Evolutionary conservation across 805 yeast species (phyloP).

Genomic region (Ogataea neopini): DNA sequence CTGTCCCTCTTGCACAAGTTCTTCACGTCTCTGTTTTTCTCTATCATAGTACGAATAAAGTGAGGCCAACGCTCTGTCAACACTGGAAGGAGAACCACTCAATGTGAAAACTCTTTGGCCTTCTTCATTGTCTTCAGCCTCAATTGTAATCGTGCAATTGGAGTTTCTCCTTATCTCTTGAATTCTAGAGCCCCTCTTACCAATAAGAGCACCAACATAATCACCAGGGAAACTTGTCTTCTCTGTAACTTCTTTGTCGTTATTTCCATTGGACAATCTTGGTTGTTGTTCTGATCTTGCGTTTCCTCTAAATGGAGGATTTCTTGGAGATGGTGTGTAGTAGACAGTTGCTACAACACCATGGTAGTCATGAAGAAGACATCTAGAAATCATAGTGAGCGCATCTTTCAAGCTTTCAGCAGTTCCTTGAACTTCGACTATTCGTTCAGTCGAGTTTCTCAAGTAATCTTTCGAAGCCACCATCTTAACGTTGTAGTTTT

Average conservation of each 20-base stretch:
- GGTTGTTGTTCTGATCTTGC: constrained; percentile 9
- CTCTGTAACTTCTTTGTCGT: constrained; percentile 37
- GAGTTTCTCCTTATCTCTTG: constrained; percentile 79
- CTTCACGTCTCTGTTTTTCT: constrained; percentile 44
- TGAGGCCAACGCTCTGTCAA: constrained; percentile 56
- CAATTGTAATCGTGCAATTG: constrained; percentile 77
- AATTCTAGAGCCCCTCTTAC: constrained; percentile 81
- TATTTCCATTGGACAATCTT: constrained; percentile 9
- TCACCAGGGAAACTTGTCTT: constrained; percentile 68
- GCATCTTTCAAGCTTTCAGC: constrained; percentile 62
- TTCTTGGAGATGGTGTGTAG: constrained; percentile 53
- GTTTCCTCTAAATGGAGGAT: constrained; percentile 19
- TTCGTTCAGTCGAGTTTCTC: constrained; percentile 79
- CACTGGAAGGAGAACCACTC: constrained; percentile 56
- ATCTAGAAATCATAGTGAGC: constrained; percentile 60
- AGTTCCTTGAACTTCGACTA: constrained; percentile 84
- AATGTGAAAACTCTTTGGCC: constrained; percentile 72
- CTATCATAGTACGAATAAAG: constrained; percentile 59
- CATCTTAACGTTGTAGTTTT: constrained; percentile 67
- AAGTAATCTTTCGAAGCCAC: constrained; percentile 85
- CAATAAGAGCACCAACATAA: constrained; percentile 87
- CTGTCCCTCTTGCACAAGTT: constrained; percentile 13
- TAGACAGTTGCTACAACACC: constrained; percentile 62
- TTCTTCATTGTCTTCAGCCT: constrained; percentile 63
- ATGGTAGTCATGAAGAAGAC: constrained; percentile 73